phyloP scores from a whole-genome alignment of 176 grass and related monocot species.

The Carex cristatella region DNA sequence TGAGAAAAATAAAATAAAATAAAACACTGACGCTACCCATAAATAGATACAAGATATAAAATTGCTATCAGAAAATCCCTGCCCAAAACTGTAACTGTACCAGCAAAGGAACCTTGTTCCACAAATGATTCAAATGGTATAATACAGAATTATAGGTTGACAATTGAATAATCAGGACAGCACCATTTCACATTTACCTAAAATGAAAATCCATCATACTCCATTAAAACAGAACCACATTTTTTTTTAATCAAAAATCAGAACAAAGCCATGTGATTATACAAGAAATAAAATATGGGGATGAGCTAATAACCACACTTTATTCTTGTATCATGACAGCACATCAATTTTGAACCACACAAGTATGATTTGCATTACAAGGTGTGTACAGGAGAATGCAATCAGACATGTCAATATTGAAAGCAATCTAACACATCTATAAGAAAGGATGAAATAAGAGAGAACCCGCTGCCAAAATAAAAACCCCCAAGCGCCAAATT shows the following conservation, averaged over 20 bases:
- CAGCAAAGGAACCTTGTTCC: neutral
- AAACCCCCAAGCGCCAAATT: neutral
- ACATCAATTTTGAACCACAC: neutral
- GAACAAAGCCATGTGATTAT: neutral
- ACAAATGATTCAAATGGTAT: neutral
- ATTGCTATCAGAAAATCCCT: neutral
- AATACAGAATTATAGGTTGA: neutral
- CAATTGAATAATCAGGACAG: neutral
- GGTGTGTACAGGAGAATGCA: neutral
- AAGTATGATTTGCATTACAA: too few relatives aligned
- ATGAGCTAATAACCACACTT: neutral
- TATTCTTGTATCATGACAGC: neutral
- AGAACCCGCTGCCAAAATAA: neutral
- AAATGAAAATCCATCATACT: neutral
- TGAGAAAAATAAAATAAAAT: neutral
- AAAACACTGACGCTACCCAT: neutral
- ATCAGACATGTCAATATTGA: neutral
- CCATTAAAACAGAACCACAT: neutral
- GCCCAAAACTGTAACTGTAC: neutral
- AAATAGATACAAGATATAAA: neutral
- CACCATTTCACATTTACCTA: neutral
- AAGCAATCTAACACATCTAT: neutral
- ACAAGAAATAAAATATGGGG: neutral
- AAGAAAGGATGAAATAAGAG: neutral
- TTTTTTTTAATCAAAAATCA: neutral